Conservation (phyloP, 2,329 filamentous ascomycete species). For the Thermothelomyces thermophilus region DNA sequence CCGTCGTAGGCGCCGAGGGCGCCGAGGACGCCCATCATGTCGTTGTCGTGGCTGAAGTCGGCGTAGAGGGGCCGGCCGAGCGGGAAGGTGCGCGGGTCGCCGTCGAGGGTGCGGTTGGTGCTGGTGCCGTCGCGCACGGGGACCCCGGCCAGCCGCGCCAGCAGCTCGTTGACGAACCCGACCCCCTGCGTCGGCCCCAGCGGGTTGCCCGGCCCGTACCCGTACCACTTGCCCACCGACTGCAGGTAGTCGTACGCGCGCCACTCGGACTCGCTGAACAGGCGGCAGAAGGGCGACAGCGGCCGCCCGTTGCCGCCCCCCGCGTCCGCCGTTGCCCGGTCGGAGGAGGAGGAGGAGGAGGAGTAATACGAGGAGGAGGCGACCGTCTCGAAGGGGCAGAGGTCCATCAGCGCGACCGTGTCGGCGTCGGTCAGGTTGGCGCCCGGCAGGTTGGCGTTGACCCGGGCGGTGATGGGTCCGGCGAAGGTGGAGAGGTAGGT, state of each 20-base stretch:
- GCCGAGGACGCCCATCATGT: conserved; percentile 69
- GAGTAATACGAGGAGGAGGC: conserved; percentile 43
- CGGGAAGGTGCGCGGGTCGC: conserved; percentile 63
- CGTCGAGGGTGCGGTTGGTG: conserved; percentile 72
- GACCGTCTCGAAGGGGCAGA: conserved; percentile 83
- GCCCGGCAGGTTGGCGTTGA: conserved; percentile 63
- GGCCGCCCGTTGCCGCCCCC: too few relatives aligned
- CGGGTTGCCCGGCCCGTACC: conserved; percentile 67
- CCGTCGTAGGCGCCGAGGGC: conserved; percentile 73
- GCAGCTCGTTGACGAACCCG: conserved; percentile 80
- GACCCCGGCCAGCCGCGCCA: conserved; percentile 65
- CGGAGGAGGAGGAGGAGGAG: conserved; percentile 45
- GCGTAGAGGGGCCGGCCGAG: conserved; percentile 65
- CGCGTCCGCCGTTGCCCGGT: too few relatives aligned
- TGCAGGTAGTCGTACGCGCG: conserved; percentile 72
- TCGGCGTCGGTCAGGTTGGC: conserved; percentile 58
- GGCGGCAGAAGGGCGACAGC: conserved; percentile 64
- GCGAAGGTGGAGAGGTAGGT: conserved; percentile 59
- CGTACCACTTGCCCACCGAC: conserved; percentile 78
- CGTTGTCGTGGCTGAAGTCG: conserved; percentile 89
- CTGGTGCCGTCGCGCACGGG: conserved; percentile 67
- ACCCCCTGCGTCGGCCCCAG: conserved; percentile 80
- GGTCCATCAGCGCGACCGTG: conserved; percentile 72
- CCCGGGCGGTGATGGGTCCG: conserved; percentile 57
- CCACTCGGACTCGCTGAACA: conserved; percentile 74